These are phyloP conservation scores for Zygotorulaspora danielsina DNA, from an alignment of 805 yeast genomes.

Conservation along the genomic window DNA sequence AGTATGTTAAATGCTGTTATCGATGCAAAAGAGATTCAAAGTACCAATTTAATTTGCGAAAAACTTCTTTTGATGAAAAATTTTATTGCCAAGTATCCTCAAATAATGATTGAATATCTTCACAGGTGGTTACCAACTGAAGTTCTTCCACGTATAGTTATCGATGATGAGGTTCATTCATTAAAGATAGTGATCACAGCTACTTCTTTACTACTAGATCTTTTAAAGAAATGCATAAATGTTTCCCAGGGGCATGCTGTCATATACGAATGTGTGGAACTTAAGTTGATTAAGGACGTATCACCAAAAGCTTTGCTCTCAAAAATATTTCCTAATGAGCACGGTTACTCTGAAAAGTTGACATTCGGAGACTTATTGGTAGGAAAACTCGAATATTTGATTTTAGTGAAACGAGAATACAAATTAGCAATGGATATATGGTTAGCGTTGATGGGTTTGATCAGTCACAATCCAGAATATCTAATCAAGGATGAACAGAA, in stretches of 20 bases:
- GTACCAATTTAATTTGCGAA: conserved; percentile 27
- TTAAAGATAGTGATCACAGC: conserved; percentile 20
- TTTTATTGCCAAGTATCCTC: conserved; percentile 24
- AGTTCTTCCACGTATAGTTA: conserved; percentile 23
- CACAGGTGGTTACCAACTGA: conserved; percentile 29
- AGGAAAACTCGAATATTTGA: conserved; percentile 16
- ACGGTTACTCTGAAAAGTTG: not conserved
- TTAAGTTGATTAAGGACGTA: conserved; percentile 6
- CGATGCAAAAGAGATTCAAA: conserved; percentile 25
- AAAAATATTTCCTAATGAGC: conserved; percentile 4
- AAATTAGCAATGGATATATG: conserved; percentile 32
- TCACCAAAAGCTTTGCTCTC: conserved; percentile 15
- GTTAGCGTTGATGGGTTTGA: conserved; percentile 28
- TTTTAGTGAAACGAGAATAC: conserved; percentile 18
- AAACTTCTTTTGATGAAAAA: conserved; percentile 24
- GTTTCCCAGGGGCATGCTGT: conserved; percentile 8
- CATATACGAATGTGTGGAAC: conserved; percentile 15
- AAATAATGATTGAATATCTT: conserved; percentile 21
- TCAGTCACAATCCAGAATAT: conserved; percentile 18
- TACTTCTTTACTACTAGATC: conserved; percentile 23
- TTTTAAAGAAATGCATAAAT: conserved; percentile 24
- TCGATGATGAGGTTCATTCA: conserved; percentile 19
- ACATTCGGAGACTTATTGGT: conserved; percentile 22
- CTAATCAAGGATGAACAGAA: conserved; percentile 8
- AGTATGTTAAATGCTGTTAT: conserved; percentile 15